Conservation (phyloP, 495 filamentous ascomycete species). For the Daldinia decipiens region DNA sequence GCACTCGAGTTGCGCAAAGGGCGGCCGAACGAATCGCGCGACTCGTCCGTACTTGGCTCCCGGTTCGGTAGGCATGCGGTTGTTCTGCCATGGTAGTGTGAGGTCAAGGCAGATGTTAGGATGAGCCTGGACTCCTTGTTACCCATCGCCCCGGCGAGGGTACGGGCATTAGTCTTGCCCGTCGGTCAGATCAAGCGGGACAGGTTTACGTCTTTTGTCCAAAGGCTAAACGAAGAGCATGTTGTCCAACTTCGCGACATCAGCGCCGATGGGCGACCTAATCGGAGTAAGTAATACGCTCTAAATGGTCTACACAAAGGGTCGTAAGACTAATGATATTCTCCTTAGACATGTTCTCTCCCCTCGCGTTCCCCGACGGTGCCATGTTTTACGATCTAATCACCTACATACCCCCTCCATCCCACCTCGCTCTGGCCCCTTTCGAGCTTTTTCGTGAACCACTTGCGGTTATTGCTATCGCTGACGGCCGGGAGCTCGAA, state of each 20-base stretch:
- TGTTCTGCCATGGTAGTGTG: conserved; percentile 43
- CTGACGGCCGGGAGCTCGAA: conserved; percentile 72
- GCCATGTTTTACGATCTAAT: conserved; percentile 90
- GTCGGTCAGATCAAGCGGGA: conserved; percentile 85
- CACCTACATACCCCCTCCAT: conserved; percentile 77
- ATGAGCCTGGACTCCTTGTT: conserved; percentile 90
- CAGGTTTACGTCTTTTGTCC: conserved; percentile 80
- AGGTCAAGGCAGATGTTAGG: conserved; percentile 56
- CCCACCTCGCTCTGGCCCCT: conserved; percentile 80
- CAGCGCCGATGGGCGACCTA: conserved; percentile 84
- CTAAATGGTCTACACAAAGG: neutral
- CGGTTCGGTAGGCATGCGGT: conserved; percentile 44
- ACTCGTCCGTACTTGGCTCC: conserved; percentile 4
- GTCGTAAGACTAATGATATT: conserved; percentile 48
- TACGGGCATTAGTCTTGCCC: conserved; percentile 84
- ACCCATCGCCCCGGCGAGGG: conserved; percentile 86
- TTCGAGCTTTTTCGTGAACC: conserved; percentile 88
- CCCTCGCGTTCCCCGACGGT: conserved; percentile 88
- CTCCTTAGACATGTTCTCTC: conserved; percentile 88
- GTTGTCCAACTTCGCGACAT: conserved; percentile 90
- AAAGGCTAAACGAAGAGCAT: conserved; percentile 79
- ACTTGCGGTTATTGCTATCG: conserved; percentile 79
- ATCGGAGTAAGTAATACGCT: conserved; percentile 76
- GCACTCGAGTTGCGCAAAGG: conserved; percentile 16
- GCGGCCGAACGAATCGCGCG: conserved; percentile 24